Base-by-base conservation (phyloP, 2,329 filamentous ascomycete species). In the Graphilbum sp. region DNA sequence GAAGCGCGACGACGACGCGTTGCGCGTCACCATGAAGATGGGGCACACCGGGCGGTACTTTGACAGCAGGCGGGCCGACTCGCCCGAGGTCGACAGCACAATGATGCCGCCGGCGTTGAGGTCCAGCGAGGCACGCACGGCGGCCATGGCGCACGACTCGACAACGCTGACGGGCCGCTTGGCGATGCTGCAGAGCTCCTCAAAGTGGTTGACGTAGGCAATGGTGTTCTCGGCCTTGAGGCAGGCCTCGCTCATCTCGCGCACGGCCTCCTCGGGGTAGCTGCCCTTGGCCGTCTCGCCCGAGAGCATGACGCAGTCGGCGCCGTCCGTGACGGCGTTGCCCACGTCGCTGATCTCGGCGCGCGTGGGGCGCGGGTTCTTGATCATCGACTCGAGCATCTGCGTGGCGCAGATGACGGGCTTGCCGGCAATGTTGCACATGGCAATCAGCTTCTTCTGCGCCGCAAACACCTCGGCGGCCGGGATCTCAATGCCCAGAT, bases 401-500 rank as follows among this genome's bases (percentile, higher is more conserved):
- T 98, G 90, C 31, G 90, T 98, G 43, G 90, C 90, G 64, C 88
- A 96, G 60, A 98, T 95, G 60, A 88, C 87, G 50, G 90, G 90
- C 75, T 98, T 98, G 63, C 90, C 90, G 50, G 86, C 87, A 57
- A 95, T 78, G 72, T 98, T 98, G 77, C 90, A 98, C 79, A 96
- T 96, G 64, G 90, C 87, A 63, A 98, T 98, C 75, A 98, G 87
- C 84, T 98, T 98, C 81, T 98, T 98, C 72, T 98, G 90, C 41
- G 90, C 90, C 50, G 93, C 85, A 64, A 98, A 98, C 49, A 98
- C 90, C 72, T 98, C 90, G 47, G 88, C 85, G 44, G 90, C 88
- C 36, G 90, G 88, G 52, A 98, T 98, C 67, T 98, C 90, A 53
- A 98, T 98, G 69, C 90, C 90, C 47, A 94, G 68, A 57, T 96